These are phyloP conservation scores for Phytopythium vexans DNA, from an alignment of 352 stramenopile genomes.

Conservation along the genomic window DNA sequence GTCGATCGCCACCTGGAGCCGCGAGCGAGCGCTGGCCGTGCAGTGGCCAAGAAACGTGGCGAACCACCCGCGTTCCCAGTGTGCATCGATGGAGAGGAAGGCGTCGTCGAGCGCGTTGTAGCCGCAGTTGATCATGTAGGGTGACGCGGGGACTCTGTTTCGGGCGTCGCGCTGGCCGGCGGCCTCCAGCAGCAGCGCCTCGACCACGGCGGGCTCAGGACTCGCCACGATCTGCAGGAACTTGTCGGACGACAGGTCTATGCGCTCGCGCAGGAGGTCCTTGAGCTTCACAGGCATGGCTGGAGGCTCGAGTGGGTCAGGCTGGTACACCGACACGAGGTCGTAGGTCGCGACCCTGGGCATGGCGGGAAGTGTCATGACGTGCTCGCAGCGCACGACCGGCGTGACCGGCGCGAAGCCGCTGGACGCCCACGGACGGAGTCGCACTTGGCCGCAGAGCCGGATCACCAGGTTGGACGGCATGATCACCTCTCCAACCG, in stretches of 20 bases:
- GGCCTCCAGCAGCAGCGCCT: no score
- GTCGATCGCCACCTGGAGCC: neutral
- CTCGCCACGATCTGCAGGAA: slow-evolving; percentile 34
- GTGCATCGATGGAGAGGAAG: neutral
- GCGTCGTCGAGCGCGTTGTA: neutral
- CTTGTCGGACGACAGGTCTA: slow-evolving; percentile 21
- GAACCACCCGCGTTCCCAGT: neutral
- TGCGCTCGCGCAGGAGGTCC: slow-evolving; percentile 17
- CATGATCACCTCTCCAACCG: slow-evolving; percentile 17
- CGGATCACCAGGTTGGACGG: slow-evolving; percentile 43
- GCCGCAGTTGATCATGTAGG: neutral
- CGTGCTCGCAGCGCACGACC: slow-evolving; percentile 30
- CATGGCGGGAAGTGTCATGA: slow-evolving; percentile 2
- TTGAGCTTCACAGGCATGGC: slow-evolving; percentile 7
- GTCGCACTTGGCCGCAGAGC: slow-evolving; percentile 29
- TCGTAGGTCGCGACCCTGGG: slow-evolving; percentile 18
- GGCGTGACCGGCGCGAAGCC: slow-evolving; percentile 43
- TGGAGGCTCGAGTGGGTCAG: neutral
- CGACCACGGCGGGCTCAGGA: slow-evolving; percentile 11
- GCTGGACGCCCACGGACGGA: slow-evolving; percentile 35
- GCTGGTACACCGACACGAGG: slow-evolving; percentile 11
- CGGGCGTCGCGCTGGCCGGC: no score
- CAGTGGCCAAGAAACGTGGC: neutral
- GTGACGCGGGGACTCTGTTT: no score
- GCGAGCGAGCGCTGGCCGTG: neutral